These are phyloP conservation scores for Penicillium soppii DNA, from an alignment of 495 filamentous ascomycete genomes.

Conservation along the genomic window DNA sequence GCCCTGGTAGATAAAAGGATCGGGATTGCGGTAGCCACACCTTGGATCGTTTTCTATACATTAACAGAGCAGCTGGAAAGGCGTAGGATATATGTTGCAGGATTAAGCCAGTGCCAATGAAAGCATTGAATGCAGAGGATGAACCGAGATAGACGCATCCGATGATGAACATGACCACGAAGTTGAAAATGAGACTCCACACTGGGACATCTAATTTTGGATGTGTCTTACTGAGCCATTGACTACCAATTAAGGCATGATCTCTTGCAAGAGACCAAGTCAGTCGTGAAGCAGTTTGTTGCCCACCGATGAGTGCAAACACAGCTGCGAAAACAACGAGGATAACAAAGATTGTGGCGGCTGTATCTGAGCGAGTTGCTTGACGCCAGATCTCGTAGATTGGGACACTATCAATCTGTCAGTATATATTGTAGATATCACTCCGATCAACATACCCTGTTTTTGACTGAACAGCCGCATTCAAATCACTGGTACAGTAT, in stretches of 20 bases:
- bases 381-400: slow-evolving; percentile 28
- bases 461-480: slow-evolving; percentile 14
- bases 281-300: slow-evolving; percentile 37
- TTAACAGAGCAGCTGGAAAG: slow-evolving; percentile 12
- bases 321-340: slow-evolving; percentile 22
- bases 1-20: slow-evolving; percentile 6
- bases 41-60: slow-evolving; percentile 13
- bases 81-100: slow-evolving; percentile 22
- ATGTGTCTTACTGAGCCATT: slow-evolving; percentile 17
- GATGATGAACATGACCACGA: slow-evolving; percentile 19
- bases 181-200: slow-evolving; percentile 23
- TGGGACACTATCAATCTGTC: slow-evolving; percentile 22
- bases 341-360: slow-evolving; percentile 25
- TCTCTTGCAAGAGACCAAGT: slow-evolving; percentile 43
- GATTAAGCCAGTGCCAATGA: slow-evolving; percentile 17
- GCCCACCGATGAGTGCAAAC: slow-evolving; percentile 24
- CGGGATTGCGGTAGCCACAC: slow-evolving; percentile 6
- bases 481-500: slow-evolving; percentile 23
- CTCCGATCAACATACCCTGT: slow-evolving; percentile 19
- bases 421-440: slow-evolving; percentile 18
- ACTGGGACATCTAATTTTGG: slow-evolving; percentile 13
- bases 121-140: slow-evolving; percentile 22
- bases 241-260: slow-evolving; percentile 19
- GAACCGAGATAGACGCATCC: slow-evolving; percentile 32
- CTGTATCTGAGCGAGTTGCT: slow-evolving; percentile 24